These are phyloP conservation scores for Amphibolis antarctica DNA, from an alignment of 106 monocot genomes.

Conservation along the genomic window DNA sequence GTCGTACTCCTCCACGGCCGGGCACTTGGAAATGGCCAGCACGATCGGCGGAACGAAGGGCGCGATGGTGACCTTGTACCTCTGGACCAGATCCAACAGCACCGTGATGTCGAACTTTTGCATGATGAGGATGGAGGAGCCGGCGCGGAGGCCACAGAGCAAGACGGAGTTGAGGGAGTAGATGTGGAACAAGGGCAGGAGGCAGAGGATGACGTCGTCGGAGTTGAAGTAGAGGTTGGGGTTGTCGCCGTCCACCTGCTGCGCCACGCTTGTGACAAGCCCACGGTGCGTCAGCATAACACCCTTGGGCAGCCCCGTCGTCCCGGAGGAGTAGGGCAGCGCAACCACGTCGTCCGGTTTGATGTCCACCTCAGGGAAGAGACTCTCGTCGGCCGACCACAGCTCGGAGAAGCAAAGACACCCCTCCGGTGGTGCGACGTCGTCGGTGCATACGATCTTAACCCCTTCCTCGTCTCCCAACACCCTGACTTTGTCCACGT, in stretches of 20 bases:
- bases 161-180: conserved; percentile 67
- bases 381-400: conserved; percentile 18
- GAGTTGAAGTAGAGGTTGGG: conserved; percentile 44
- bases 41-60: conserved; percentile 76
- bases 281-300: conserved; percentile 77
- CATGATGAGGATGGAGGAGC: conserved; percentile 52
- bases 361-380: conserved; percentile 29
- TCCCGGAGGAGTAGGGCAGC: conserved; percentile 82
- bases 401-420: conserved; percentile 46
- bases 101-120: conserved; percentile 42
- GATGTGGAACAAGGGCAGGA: conserved; percentile 75
- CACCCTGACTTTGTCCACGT: conserved; percentile 39
- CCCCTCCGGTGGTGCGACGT: conserved; percentile 15
- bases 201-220: conserved; percentile 59
- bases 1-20: conserved; percentile 36
- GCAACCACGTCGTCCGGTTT: conserved; percentile 63
- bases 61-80: conserved; percentile 39
- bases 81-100: conserved; percentile 61
- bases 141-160: conserved; percentile 54
- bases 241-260: conserved; percentile 77
- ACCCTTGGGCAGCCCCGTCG: conserved; percentile 85
- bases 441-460: conserved; percentile 34
- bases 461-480: conserved; percentile 16
- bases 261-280: conserved; percentile 59
- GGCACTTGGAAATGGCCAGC: conserved; percentile 40